Percentiles rank a stretch among this genome's conserved stretches.
These are phyloP conservation scores for Pyrrhoderma noxium DNA, from an alignment of 1,284 basidiomycete species.

Conservation along the genomic window DNA sequence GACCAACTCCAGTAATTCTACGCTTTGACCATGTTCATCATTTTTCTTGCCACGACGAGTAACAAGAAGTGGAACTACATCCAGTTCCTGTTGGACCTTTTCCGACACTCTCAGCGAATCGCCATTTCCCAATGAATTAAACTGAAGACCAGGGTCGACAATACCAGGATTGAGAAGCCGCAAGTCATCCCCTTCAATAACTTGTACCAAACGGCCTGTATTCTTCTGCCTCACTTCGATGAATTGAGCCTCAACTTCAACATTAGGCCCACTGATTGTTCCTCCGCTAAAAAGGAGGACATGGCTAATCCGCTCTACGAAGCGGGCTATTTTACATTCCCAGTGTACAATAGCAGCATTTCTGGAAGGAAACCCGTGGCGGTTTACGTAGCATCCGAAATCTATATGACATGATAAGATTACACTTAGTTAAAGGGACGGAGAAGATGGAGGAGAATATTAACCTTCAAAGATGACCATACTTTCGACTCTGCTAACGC, in stretches of 20 bases:
- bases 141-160: not conserved
- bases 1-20: slow-evolving; percentile 59
- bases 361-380: slow-evolving; percentile 56
- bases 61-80: slow-evolving; percentile 46
- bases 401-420: slow-evolving; percentile 25
- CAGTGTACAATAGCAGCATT: slow-evolving; percentile 60
- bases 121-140: not conserved
- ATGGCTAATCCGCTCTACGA: slow-evolving; percentile 49
- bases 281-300: slow-evolving; percentile 56
- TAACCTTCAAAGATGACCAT: slow-evolving; percentile 67
- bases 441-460: not conserved
- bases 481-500: slow-evolving; percentile 48
- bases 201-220: slow-evolving; percentile 63
- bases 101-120: not conserved
- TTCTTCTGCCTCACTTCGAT: slow-evolving; percentile 60
- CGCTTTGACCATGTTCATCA: slow-evolving; percentile 49
- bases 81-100: slow-evolving; percentile 26
- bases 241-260: slow-evolving; percentile 36
- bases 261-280: too few species aligned
- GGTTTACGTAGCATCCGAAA: slow-evolving; percentile 67
- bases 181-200: slow-evolving; percentile 62
- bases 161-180: slow-evolving; percentile 44
- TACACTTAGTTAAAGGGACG: not conserved
- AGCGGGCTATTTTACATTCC: slow-evolving; percentile 60
- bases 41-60: slow-evolving; percentile 46